Evolutionary conservation across 768 basidiomycete species (phyloP).

Genomic region (Suillus weaverae): DNA sequence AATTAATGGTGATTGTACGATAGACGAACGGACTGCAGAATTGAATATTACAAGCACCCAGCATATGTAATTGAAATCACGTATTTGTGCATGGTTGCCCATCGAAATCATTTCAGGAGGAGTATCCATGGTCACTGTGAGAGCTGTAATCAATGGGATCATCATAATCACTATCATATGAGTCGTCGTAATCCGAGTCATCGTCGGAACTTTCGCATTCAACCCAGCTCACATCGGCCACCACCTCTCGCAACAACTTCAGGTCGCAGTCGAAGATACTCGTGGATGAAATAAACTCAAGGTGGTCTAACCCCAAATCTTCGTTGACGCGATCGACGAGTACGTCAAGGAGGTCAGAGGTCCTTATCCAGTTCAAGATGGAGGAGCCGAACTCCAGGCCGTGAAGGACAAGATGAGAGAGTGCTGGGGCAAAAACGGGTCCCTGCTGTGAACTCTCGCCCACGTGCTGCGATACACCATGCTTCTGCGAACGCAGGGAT

Average conservation of each 20-base stretch:
- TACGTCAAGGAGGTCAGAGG: neutral
- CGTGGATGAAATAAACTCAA: neutral
- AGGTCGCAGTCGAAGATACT: neutral
- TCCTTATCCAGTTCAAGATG: neutral
- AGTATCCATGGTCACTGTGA: neutral
- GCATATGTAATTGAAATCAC: neutral
- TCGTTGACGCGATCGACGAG: constrained; percentile 7
- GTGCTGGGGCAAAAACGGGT: constrained; percentile 2
- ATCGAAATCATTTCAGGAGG: neutral
- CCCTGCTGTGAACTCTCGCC: neutral
- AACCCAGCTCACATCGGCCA: constrained; percentile 4
- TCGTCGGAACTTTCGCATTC: neutral
- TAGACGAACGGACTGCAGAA: neutral
- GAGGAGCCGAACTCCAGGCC: neutral
- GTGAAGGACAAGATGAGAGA: neutral
- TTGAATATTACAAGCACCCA: neutral
- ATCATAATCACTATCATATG: neutral
- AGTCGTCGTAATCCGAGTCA: neutral
- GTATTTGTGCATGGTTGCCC: neutral
- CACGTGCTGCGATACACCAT: neutral
- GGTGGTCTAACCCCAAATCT: neutral
- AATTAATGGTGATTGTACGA: too few species aligned
- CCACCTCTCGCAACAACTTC: constrained; percentile 2
- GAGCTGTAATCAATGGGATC: neutral
- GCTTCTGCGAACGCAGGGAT: neutral